Base-by-base conservation (phyloP, 75 land plant species). In the Chamaecyparis obtusa region DNA sequence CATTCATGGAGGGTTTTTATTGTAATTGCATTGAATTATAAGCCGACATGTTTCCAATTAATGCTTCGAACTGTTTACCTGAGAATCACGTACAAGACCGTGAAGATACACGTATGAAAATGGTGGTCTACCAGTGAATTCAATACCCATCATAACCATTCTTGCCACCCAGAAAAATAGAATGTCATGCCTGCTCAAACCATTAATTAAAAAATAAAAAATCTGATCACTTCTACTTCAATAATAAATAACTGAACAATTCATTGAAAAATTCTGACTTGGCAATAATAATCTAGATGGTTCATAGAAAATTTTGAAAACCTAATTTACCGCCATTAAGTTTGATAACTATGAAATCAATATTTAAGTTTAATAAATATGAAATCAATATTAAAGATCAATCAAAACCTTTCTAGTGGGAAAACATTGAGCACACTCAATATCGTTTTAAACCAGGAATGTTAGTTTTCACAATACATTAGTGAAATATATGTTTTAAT, bases 71-170 rank as follows among this genome's bases (percentile, higher is more conserved):
- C 11, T 82, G 86, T 91, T 87, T 84, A 98, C 99, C 87, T 96
- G 94, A 71, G 99, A 91, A 86, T 98, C 99, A 36, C 99, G 92
- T 37, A 98, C 96, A 46, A 98, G 94, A 14, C 99, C 99, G 90
- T 98, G 99, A 32, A 98, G 93, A 89, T 97, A 98, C 19, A 98
- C 92, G 87, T 95, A 90, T 37, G 93, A 92, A 89, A 98, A 97
- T 21, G 99, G 99, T 83, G 90, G 89, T 74, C 86, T 93, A 21
- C 99, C 99, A 60, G 99, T 98, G 88, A 98, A 94, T 87, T 98
- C 99, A 88, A 97, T 94, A 44, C 99, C 99, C 99, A 98, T 95
- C 99, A 98, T 98, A 49, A 98, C 96, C 99, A 98, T 98, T 85
- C 99, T 90, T 86, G 99, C 99, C 64, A 98, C 99, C 99, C 99